Percentiles rank a stretch among this genome's conserved stretches.
These are phyloP conservation scores for Puccinia triticina DNA, from an alignment of 1,284 basidiomycete genomes.

Conservation along the genomic window DNA sequence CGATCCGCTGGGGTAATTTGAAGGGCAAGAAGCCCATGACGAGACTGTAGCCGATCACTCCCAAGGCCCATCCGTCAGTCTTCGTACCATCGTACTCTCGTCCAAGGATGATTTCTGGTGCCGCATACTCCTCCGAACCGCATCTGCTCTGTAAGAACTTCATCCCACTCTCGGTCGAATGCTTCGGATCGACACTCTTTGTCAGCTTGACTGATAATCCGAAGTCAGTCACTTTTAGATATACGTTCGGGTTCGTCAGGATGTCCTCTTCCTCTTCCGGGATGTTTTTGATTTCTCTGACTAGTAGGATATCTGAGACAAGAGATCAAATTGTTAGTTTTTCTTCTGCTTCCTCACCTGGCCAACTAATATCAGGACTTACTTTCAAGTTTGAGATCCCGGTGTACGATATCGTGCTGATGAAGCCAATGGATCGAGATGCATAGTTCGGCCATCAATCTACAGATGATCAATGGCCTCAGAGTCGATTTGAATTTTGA, in stretches of 20 bases:
- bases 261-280: constrained; percentile 12
- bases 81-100: constrained; percentile 78
- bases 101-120: constrained; percentile 82
- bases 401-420: constrained; percentile 75
- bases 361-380: constrained; percentile 59
- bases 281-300: constrained; percentile 32
- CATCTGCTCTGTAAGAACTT: constrained; percentile 82
- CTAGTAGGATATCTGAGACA: constrained; percentile 67
- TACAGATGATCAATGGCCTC: constrained; percentile 64
- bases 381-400: constrained; percentile 95
- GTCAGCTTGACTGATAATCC: constrained; percentile 68
- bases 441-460: constrained; percentile 78
- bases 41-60: constrained; percentile 78
- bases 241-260: constrained; percentile 14
- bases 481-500: constrained; percentile 64
- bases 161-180: constrained; percentile 72
- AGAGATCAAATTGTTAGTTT: background rate
- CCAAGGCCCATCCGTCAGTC: constrained; percentile 87
- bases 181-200: constrained; percentile 17
- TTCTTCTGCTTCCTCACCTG: background rate
- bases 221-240: constrained; percentile 83
- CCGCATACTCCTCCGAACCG: constrained; percentile 87
- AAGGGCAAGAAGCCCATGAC: constrained; percentile 67
- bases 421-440: constrained; percentile 88
- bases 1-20: background rate